Percentiles rank a stretch among this genome's conserved stretches.
phyloP scores from a whole-genome alignment of 331 rosid species.

The Pyracantha coccinea region DNA sequence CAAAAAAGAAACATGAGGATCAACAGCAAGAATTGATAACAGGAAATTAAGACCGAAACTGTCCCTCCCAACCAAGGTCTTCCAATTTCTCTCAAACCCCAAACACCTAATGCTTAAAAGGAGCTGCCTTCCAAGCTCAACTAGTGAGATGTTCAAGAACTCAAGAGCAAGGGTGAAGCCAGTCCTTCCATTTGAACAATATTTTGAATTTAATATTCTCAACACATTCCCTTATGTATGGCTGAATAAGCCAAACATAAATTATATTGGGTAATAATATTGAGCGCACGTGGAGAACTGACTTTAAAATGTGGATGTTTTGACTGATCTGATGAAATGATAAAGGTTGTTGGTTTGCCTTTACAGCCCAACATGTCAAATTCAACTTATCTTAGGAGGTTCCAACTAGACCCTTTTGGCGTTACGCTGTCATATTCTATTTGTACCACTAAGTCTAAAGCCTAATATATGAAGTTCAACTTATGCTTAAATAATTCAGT shows the following conservation, averaged over 20 bases:
- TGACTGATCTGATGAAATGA: too few relatives aligned
- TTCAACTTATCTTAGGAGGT: too few relatives aligned
- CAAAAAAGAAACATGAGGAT: neutral
- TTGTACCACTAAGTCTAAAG: too few relatives aligned
- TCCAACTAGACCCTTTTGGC: too few relatives aligned
- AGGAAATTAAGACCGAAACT: neutral
- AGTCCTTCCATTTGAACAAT: neutral
- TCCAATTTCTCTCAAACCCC: neutral
- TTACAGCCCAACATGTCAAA: too few relatives aligned
- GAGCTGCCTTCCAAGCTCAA: neutral
- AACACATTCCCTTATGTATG: neutral
- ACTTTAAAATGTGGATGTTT: too few relatives aligned
- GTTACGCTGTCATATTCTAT: too few relatives aligned
- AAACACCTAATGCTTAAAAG: neutral
- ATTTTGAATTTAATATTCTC: neutral
- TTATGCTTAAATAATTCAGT: too few relatives aligned
- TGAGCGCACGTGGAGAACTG: too few relatives aligned
- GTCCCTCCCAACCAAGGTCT: neutral
- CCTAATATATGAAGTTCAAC: too few relatives aligned
- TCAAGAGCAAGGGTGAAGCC: neutral
- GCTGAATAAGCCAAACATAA: neutral
- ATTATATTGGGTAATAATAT: too few relatives aligned
- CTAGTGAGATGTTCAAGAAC: neutral
- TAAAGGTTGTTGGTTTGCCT: too few relatives aligned
- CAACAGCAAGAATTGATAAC: neutral